Evolutionary conservation across 2,329 filamentous ascomycete genomes (phyloP).

Genomic region (Biscogniauxia marginata): DNA sequence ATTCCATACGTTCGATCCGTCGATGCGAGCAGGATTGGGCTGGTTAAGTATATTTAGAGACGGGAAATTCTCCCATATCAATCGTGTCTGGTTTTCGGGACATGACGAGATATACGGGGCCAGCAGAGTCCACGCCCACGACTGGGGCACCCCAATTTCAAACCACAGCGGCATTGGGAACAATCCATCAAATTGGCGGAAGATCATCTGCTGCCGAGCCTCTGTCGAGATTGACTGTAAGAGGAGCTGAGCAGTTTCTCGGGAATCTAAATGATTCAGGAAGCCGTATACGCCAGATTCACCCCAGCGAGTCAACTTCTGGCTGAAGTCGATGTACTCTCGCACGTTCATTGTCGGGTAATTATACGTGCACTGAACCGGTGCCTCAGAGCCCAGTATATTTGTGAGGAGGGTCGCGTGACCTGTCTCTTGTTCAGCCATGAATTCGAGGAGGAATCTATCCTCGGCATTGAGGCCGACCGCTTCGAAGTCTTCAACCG

Average conservation of each 20-base stretch:
- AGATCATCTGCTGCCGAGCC: conserved; percentile 79
- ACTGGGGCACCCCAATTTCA: conserved; percentile 75
- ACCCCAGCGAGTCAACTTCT: conserved; percentile 80
- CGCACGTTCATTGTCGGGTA: conserved; percentile 73
- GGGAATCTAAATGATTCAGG: conserved; percentile 72
- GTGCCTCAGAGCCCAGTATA: conserved; percentile 70
- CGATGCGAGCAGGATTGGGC: conserved; percentile 68
- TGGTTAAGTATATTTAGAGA: conserved; percentile 70
- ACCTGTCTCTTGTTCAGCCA: conserved; percentile 74
- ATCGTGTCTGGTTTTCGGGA: conserved; percentile 67
- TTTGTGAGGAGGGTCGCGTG: conserved; percentile 76
- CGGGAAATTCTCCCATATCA: conserved; percentile 85
- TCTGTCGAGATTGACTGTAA: conserved; percentile 76
- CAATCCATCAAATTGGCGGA: conserved; percentile 77
- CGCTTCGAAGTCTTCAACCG: conserved; percentile 64
- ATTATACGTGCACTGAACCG: conserved; percentile 76
- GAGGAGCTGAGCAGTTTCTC: conserved; percentile 70
- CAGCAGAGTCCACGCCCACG: conserved; percentile 79
- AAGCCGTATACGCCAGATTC: conserved; percentile 82
- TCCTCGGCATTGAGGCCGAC: conserved; percentile 69
- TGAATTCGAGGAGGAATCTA: conserved; percentile 69
- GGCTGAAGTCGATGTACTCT: conserved; percentile 80
- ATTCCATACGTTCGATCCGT: conserved; percentile 59
- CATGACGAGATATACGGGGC: conserved; percentile 80
- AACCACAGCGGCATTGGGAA: conserved; percentile 86